Evolutionary conservation across 805 yeast species (phyloP), one percentile per base, ranked within the genome.

Genomic region (Yamadazyma nakazawae): DNA sequence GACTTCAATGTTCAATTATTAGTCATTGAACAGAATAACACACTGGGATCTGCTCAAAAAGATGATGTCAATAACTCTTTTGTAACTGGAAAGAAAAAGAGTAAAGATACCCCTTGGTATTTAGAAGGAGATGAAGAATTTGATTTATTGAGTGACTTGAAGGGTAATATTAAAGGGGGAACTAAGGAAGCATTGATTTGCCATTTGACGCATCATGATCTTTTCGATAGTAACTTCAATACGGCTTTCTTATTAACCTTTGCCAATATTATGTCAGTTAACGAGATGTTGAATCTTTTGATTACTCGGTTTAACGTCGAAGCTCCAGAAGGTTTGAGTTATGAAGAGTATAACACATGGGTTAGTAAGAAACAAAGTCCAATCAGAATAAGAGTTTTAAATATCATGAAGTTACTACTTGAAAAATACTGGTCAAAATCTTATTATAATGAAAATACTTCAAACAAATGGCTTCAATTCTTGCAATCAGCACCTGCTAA

Each of bases 261-360:
- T 64, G 72, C 85, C 32, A 81, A 91, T 30, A 86, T 90, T 61
- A 77, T 84, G 69, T 74, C 85, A 2, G 76, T 94, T 1, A 64
- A 75, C 9, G 85, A 83, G 43, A 69, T 91, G 32, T 68, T 87
- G 37, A 74, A 75, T 35, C 60, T 78, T 37, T 66, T 88, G 55
- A 76, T 86, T 28, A 75, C 76, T 34, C 72, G 95, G 46, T 92
- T 83, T 64, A 76, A 82, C 46, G 66, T 80, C 13, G 80, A 79
- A 51, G 94, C 96, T 18, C 97, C 97, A 0, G 96, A 88, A 57
- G 96, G 95, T 0, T 66, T 92, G 49, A 80, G 87, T 49, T 87
- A 81, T 58, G 95, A 85, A 51, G 96, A 88, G 57, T 88, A 86
- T 61, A 79, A 81, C 38, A 65, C 75, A 9, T 89, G 97, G 97